Evolutionary conservation across 1,284 basidiomycete species (phyloP).

Genomic region (Uromyces viciae-fabae): DNA sequence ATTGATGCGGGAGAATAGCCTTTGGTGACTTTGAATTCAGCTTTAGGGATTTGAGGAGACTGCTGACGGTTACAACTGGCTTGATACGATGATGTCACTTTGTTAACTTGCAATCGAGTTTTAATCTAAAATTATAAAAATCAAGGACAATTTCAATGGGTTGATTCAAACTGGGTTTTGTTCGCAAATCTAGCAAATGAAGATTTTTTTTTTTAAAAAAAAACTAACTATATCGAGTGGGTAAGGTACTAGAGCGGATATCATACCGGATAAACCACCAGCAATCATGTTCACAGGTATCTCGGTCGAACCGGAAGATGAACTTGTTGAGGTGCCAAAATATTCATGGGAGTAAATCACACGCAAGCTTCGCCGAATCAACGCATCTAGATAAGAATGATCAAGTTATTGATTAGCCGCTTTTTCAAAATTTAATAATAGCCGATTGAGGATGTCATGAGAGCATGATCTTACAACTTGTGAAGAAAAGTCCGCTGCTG

Average conservation of each 20-base stretch:
- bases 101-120: conserved; percentile 42
- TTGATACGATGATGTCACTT: conserved; percentile 38
- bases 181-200: conserved; percentile 51
- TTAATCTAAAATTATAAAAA: conserved; percentile 42
- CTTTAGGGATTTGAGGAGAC: not conserved
- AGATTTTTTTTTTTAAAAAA: conserved; percentile 45
- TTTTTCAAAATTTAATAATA: not conserved
- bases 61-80: not conserved
- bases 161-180: conserved; percentile 36
- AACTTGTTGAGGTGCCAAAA: not conserved
- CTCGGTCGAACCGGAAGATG: conserved; percentile 47
- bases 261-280: conserved; percentile 50
- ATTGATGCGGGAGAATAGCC: not conserved
- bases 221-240: conserved; percentile 47
- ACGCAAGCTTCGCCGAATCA: conserved; percentile 12
- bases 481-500: conserved; percentile 52
- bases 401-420: not conserved
- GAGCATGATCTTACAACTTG: conserved; percentile 47
- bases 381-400: conserved; percentile 10
- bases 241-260: conserved; percentile 51
- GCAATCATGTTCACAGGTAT: conserved; percentile 49
- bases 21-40: not conserved
- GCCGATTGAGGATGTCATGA: not conserved
- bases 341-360: not conserved
- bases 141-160: too few species aligned